phyloP scores from a whole-genome alignment of 192 early-diverging fungal species.

The Rhizophagus sp. region DNA sequence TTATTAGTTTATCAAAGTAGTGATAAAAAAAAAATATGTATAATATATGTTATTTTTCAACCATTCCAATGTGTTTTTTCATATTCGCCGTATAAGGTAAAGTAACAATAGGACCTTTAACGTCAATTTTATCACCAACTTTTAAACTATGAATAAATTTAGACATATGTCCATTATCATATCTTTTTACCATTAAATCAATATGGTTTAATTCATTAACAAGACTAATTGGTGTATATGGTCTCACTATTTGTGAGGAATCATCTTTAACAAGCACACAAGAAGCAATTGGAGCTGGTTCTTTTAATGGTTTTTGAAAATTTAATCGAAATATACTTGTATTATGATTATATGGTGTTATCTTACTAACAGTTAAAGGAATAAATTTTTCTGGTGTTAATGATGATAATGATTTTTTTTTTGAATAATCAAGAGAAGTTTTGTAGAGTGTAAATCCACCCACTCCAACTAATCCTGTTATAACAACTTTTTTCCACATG shows the following conservation, averaged over 20 bases:
- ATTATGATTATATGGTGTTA: constrained; percentile 47
- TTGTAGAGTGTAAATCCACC: background rate
- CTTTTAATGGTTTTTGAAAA: constrained; percentile 42
- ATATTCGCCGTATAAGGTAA: constrained; percentile 49
- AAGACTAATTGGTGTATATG: constrained; percentile 67
- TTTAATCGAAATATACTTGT: constrained; percentile 61
- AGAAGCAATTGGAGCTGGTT: constrained; percentile 52
- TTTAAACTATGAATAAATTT: constrained; percentile 56
- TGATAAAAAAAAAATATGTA: no score
- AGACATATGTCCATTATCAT: constrained; percentile 65
- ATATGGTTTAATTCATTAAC: constrained; percentile 49
- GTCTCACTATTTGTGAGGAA: constrained; percentile 65
- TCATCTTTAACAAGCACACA: constrained; percentile 71
- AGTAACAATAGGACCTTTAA: constrained; percentile 64
- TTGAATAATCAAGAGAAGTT: background rate
- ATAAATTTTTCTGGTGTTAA: constrained; percentile 43
- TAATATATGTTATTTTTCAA: constrained; percentile 25
- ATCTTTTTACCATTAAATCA: constrained; percentile 70
- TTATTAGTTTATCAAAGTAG: background rate
- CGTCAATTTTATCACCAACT: constrained; percentile 57
- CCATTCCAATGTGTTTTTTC: constrained; percentile 56
- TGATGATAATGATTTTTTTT: background rate
- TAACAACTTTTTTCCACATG: background rate
- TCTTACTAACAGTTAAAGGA: constrained; percentile 48
- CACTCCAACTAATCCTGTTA: background rate